Percentiles rank a stretch among this genome's conserved stretches.
These are phyloP conservation scores for Myochromella boudieri DNA, from an alignment of 768 basidiomycete genomes.

Conservation along the genomic window DNA sequence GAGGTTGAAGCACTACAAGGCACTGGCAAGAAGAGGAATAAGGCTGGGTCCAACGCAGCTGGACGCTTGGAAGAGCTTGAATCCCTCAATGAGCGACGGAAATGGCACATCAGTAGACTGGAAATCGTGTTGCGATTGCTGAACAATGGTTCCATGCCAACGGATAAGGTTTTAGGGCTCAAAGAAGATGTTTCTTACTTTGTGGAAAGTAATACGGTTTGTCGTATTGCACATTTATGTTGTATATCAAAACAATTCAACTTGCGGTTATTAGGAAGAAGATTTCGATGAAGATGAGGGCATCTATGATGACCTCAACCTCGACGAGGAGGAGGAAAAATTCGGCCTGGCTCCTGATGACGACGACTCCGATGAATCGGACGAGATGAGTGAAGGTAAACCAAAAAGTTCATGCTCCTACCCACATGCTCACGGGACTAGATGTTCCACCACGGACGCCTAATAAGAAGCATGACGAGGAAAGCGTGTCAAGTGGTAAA, in stretches of 20 bases:
- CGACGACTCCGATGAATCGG: conserved; percentile 75
- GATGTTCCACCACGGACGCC: conserved; percentile 67
- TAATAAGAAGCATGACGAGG: conserved; percentile 79
- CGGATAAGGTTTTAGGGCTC: conserved; percentile 77
- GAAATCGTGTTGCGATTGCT: conserved; percentile 92
- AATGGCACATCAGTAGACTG: conserved; percentile 92
- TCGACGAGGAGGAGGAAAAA: conserved; percentile 96
- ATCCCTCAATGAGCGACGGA: conserved; percentile 85
- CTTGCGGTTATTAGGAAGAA: conserved; percentile 67
- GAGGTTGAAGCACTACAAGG: conserved; percentile 88
- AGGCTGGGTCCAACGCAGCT: conserved; percentile 59
- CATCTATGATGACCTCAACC: conserved; percentile 95
- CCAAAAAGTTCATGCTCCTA: conserved; percentile 9
- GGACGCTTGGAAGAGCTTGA: conserved; percentile 86
- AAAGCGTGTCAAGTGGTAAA: conserved; percentile 72
- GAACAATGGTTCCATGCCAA: conserved; percentile 86
- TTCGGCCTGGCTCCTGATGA: conserved; percentile 81
- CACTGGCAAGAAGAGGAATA: conserved; percentile 82
- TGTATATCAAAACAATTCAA: conserved; percentile 9
- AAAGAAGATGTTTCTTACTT: conserved; percentile 97
- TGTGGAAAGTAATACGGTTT: conserved; percentile 90
- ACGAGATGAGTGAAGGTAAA: conserved; percentile 75
- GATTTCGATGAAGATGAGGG: conserved; percentile 97
- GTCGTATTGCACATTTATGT: conserved; percentile 31
- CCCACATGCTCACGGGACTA: conserved; percentile 27